Conservation (phyloP, 805 yeast genomes). For the Ogataea methanolica region DNA sequence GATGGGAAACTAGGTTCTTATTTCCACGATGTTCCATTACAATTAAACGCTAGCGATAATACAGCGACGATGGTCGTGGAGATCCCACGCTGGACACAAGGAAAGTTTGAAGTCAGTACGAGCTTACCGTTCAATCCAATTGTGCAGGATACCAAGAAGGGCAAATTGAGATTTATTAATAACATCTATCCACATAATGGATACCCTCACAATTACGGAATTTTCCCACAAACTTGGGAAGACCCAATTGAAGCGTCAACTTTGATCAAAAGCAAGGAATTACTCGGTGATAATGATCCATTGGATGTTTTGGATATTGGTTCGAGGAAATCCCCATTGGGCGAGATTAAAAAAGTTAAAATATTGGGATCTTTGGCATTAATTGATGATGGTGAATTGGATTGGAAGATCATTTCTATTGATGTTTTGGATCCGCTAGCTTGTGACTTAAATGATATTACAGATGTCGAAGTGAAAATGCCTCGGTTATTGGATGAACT, state of each 20-base stretch:
- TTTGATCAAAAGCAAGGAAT: conserved; percentile 33
- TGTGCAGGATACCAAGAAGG: conserved; percentile 67
- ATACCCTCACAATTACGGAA: conserved; percentile 84
- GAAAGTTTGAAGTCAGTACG: conserved; percentile 72
- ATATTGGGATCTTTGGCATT: conserved; percentile 73
- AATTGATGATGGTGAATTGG: conserved; percentile 92
- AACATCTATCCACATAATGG: conserved; percentile 83
- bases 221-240: conserved; percentile 95
- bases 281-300: conserved; percentile 90
- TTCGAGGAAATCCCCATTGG: conserved; percentile 37
- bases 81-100: conserved; percentile 80
- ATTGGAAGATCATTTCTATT: conserved; percentile 84
- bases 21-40: conserved; percentile 70
- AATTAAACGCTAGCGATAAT: conserved; percentile 34
- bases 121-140: conserved; percentile 65
- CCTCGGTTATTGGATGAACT: conserved; percentile 72
- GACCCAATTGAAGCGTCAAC: conserved; percentile 61
- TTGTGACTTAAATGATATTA: conserved; percentile 50
- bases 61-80: conserved; percentile 68
- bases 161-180: conserved; percentile 67
- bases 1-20: conserved; percentile 48
- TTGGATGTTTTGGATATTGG: conserved; percentile 93
- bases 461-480: conserved; percentile 61
- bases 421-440: conserved; percentile 65
- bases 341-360: conserved; percentile 58